Conservation (phyloP, 2,329 filamentous ascomycete genomes). For the Tolypocladium amazonense region DNA sequence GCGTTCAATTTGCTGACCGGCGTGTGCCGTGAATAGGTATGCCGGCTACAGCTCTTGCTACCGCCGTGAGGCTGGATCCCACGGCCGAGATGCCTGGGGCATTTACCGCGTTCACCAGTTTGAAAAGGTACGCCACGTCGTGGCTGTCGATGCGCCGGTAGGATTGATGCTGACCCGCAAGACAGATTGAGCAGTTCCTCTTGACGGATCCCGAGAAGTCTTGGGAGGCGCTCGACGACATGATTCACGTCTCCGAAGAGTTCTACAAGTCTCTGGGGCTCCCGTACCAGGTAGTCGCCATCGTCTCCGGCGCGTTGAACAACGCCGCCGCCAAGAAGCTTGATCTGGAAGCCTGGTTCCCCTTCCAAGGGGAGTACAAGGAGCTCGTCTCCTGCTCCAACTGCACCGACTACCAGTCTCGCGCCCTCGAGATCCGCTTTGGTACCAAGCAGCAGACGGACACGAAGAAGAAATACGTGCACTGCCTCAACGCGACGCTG, state of each 20-base stretch:
- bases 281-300: conserved; percentile 84
- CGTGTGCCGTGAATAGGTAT: conserved; percentile 46
- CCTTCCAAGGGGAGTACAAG: conserved; percentile 95
- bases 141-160: neutral
- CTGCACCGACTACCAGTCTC: conserved; percentile 94
- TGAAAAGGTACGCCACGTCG: conserved; percentile 57
- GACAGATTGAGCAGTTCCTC: conserved; percentile 61
- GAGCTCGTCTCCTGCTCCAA: conserved; percentile 96
- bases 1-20: neutral
- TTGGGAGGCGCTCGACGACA: conserved; percentile 87
- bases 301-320: conserved; percentile 93
- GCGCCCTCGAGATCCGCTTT: conserved; percentile 85
- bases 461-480: conserved; percentile 81
- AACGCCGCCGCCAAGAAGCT: conserved; percentile 73
- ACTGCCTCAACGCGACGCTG: conserved; percentile 82
- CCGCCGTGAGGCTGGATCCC: conserved; percentile 86
- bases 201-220: conserved; percentile 79
- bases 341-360: conserved; percentile 94
- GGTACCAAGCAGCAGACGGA: conserved; percentile 81
- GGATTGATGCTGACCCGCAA: neutral
- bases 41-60: conserved; percentile 93
- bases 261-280: conserved; percentile 88
- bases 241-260: conserved; percentile 84
- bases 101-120: conserved; percentile 98
- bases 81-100: conserved; percentile 84